These are phyloP conservation scores for Penicillium sp. DNA, from an alignment of 2,329 filamentous ascomycete species.

Conservation along the genomic window DNA sequence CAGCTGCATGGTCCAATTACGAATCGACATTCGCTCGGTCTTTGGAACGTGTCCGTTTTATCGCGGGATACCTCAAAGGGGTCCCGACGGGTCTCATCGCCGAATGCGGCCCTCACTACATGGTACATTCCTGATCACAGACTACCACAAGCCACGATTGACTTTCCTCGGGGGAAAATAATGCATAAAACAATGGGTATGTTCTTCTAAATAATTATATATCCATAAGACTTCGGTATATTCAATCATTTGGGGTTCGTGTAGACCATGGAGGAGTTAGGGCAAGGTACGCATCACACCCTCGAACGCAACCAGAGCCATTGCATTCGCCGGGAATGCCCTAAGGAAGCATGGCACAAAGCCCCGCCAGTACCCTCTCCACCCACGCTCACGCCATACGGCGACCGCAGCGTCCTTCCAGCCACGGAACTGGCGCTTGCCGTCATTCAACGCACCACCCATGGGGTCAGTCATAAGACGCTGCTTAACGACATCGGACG, in stretches of 20 bases:
- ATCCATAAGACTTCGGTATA: not conserved
- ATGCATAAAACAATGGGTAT: not conserved
- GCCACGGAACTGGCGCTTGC: slow-evolving; percentile 63
- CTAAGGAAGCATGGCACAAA: slow-evolving; percentile 91
- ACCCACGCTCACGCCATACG: slow-evolving; percentile 74
- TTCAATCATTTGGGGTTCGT: slow-evolving; percentile 7
- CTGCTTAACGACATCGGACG: slow-evolving; percentile 92
- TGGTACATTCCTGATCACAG: slow-evolving; percentile 13
- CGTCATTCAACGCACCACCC: slow-evolving; percentile 66
- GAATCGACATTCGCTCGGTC: not conserved
- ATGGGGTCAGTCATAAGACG: slow-evolving; percentile 94
- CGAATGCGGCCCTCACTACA: slow-evolving; percentile 15
- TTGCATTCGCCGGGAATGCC: slow-evolving; percentile 93
- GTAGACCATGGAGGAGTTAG: slow-evolving; percentile 18
- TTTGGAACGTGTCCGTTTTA: not conserved
- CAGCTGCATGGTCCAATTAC: slow-evolving; percentile 7
- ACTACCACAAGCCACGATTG: not conserved
- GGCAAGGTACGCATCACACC: slow-evolving; percentile 69
- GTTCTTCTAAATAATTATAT: not conserved
- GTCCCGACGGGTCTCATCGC: slow-evolving; percentile 5
- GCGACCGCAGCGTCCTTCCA: slow-evolving; percentile 79
- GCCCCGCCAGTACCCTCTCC: slow-evolving; percentile 83
- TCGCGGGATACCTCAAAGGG: slow-evolving; percentile 13
- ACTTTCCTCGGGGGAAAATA: not conserved
- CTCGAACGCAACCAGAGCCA: slow-evolving; percentile 91